Conservation (phyloP, 2,329 filamentous ascomycete genomes). For the Lecanicillium sp. region DNA sequence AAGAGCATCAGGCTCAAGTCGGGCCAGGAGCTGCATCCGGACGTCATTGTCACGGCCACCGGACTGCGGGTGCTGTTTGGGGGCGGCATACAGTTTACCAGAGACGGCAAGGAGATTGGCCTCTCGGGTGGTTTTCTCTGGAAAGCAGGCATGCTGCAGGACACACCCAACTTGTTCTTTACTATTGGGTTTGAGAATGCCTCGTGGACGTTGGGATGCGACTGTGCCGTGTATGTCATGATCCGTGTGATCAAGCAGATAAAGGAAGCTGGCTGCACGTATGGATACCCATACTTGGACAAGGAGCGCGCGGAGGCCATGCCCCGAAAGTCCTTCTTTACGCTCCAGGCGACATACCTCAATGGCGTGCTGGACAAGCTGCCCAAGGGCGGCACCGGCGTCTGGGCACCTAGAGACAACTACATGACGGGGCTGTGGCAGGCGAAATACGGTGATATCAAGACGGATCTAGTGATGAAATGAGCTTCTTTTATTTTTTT, state of each 20-base stretch:
- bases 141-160: constrained; percentile 54
- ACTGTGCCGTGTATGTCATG: constrained; percentile 42
- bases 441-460: not conserved
- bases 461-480: no score
- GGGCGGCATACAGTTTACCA: constrained; percentile 39
- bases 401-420: not conserved
- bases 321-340: constrained; percentile 30
- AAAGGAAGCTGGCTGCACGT: constrained; percentile 30
- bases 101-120: constrained; percentile 41
- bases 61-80: constrained; percentile 50
- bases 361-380: not conserved
- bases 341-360: constrained; percentile 28
- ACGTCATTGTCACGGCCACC: constrained; percentile 59
- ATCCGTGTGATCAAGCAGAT: constrained; percentile 44
- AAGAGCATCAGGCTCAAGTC: constrained; percentile 34
- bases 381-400: constrained; percentile 3
- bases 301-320: constrained; percentile 23
- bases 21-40: constrained; percentile 40
- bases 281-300: constrained; percentile 34
- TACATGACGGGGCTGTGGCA: not conserved
- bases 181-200: constrained; percentile 53
- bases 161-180: constrained; percentile 52
- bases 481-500: no score
- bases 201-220: constrained; percentile 55
- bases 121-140: constrained; percentile 42